Evolutionary conservation across 345 rosid species (phyloP).

Genomic region (Lenwebbia sp.): DNA sequence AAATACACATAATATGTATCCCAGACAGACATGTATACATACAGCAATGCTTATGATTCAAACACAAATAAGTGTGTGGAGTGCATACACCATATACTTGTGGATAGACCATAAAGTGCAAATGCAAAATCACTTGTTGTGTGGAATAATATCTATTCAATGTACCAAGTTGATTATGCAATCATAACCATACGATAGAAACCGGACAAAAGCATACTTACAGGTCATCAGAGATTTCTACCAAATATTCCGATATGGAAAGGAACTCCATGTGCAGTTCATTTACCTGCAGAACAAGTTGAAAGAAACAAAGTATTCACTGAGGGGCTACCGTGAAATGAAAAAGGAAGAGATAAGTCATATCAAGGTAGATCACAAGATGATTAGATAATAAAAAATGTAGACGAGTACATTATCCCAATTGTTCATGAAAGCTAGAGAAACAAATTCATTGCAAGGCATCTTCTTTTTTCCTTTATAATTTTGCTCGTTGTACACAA

Average conservation of each 20-base stretch:
- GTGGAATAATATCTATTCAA: not conserved
- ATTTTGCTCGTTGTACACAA: not conserved
- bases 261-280: conserved; percentile 81
- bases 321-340: not conserved
- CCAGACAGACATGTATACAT: not conserved
- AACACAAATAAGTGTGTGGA: not conserved
- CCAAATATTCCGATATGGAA: conserved; percentile 74
- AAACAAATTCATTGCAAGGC: not conserved
- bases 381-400: not conserved
- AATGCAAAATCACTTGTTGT: not conserved
- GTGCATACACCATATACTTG: not conserved
- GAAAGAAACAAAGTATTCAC: conserved; percentile 15
- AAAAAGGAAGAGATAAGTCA: not conserved
- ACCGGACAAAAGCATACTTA: conserved; percentile 9
- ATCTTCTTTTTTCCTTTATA: not conserved
- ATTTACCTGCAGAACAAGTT: conserved; percentile 49
- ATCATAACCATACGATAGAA: not conserved
- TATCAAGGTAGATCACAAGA: not conserved
- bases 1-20: not conserved
- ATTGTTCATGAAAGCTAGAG: not conserved
- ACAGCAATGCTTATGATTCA: not conserved
- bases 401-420: not conserved
- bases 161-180: not conserved
- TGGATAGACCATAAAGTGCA: not conserved
- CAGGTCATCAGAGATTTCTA: conserved; percentile 90